phyloP scores from a whole-genome alignment of 441 rosid genomes.

The Syzygium malaccense region DNA sequence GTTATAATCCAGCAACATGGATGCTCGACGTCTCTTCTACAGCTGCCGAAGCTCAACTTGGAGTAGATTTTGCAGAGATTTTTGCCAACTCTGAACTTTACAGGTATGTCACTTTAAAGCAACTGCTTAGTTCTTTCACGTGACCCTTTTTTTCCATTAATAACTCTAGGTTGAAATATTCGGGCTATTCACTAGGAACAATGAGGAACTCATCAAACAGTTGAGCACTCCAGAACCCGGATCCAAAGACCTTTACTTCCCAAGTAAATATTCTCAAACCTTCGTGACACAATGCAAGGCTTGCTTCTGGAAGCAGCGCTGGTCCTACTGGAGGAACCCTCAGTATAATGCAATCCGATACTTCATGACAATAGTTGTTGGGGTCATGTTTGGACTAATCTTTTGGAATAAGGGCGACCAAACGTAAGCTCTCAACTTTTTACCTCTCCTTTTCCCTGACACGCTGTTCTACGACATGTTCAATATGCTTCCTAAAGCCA shows the following conservation, averaged over 20 bases:
- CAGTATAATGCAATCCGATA: neutral
- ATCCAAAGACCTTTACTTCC: neutral
- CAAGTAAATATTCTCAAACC: neutral
- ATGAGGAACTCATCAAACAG: neutral
- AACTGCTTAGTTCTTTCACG: neutral
- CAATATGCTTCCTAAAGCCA: neutral
- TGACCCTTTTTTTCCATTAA: neutral
- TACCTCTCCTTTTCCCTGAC: neutral
- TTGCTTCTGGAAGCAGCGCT: neutral
- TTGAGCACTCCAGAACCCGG: neutral
- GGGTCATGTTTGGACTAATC: neutral
- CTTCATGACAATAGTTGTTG: neutral
- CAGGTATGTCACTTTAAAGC: neutral
- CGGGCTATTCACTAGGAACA: neutral
- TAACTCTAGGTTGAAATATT: neutral
- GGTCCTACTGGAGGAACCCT: constrained; percentile 4
- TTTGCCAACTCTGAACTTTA: neutral
- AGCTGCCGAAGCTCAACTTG: neutral
- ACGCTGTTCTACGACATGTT: neutral
- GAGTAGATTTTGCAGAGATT: neutral
- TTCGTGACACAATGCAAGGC: neutral
- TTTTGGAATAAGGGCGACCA: neutral
- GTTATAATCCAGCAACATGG: neutral
- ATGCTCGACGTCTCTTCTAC: neutral
- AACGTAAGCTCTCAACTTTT: neutral